Evolutionary conservation across 2,329 filamentous ascomycete genomes (phyloP), one percentile per base, ranked within the genome.

Genomic region (Cadophora malorum): DNA sequence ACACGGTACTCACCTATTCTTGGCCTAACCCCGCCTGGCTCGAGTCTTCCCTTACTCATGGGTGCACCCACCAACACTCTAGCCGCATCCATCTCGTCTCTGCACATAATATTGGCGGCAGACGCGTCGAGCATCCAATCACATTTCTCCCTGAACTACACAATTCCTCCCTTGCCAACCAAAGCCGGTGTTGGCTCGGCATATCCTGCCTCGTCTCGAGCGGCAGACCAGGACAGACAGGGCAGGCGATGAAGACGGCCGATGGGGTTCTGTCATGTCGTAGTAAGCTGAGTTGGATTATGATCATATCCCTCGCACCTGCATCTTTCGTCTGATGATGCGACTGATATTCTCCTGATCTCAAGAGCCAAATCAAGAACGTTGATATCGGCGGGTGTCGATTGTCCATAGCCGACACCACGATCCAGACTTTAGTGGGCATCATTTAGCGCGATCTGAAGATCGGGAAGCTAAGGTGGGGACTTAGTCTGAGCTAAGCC

Each of bases 111-210:
- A 49, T 49, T 49, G 45, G 52, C 52, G 52, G 52, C 12, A 55
- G 52, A 33, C 52, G 52, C 52, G 12, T 55, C 25, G 28, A 33
- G 28, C 16, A 33, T 33, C 52, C 19, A 55, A 55, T 55, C 52
- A 55, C 7, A 33, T 33, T 14, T n/a, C 52, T 19, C 52, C 5
- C 28, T 19, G 0, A 6, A 9, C 14, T n/a, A 5, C 12, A 31
- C 8, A 31, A 19, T 38, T 25, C 50, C 50, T 28, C 50, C 16
- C 19, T 8, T 4, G 19, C 45, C 45, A 49, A 49, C 45, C n/a
- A 49, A 10, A 49, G 45, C 45, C 45, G 19, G 21, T 9, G 45
- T 45, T 45, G 6, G 10, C 1, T 49, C 7, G 45, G 45, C 19
- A 49, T 4, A 9, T 49, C 45, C 19, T 49, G 45, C n/a, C 45